Base-by-base conservation (phyloP, 305 asterid species). In the Rubia tinctorum region DNA sequence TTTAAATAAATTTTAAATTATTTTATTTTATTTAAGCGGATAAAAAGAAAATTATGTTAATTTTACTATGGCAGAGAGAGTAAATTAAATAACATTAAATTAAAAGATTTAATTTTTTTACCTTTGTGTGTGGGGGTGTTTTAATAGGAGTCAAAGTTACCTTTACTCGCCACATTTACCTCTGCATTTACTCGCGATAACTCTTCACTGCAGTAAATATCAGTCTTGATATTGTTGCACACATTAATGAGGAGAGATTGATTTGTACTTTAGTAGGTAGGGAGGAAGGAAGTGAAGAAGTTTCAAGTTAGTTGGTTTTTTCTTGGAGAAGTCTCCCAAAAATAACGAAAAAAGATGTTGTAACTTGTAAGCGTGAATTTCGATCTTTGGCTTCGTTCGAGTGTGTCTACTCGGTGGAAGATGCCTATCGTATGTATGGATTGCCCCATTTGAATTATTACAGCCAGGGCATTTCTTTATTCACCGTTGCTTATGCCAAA, bases 181-280 rank as follows among this genome's bases (percentile, higher is more conserved):
- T 5, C 51, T 10, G 51, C 14, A 30, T 70, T 70, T 23, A 39
- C 42, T 27, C 20, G 27, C 20, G 40, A 53, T 40, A 39, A 71
- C 66, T 58, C 27, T 22, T 14, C 23, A 22, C 40, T 58, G 75
- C 71, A 66, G 71, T 71, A 58, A 71, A 44, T 40, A 17, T 39
- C 25, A 39, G 49, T 55, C 74, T 58, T 65, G 67, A 40, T 39
- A 12, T 40, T 40, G 74, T 37, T 71, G 75, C 56, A 40, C 11
- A 53, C 40, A 51, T 69, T 51, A 8, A 69, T 20, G 55, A 53
- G 66, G 9, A 5, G 39, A 53, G 59, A 43, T 53, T 53, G 59
- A 53, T 59, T 59, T 59, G 64, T 59, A 59, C 34, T 59, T 59
- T 59, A n/a, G n/a, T n/a, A n/a, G 7, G 64, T 59, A 22, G 27